These are phyloP conservation scores for Emericellopsis terricola DNA, from an alignment of 495 filamentous ascomycete genomes.

Conservation along the genomic window DNA sequence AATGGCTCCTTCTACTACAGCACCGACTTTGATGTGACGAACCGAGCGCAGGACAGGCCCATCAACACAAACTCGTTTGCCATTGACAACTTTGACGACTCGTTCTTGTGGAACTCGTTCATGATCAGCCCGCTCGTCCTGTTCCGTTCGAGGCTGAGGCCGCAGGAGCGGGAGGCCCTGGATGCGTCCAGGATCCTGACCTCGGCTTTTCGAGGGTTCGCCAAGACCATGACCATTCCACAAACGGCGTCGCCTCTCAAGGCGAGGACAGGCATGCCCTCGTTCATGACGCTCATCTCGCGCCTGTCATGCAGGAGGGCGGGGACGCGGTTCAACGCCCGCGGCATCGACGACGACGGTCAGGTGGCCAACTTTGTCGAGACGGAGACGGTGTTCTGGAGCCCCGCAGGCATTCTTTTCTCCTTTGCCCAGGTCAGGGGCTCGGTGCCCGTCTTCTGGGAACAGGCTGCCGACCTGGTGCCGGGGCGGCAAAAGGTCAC, in stretches of 20 bases:
- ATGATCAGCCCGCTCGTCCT: constrained; percentile 87
- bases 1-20: constrained; percentile 98
- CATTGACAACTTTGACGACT: constrained; percentile 68
- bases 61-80: constrained; percentile 47
- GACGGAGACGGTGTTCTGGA: constrained; percentile 54
- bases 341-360: constrained; percentile 93
- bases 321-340: constrained; percentile 87
- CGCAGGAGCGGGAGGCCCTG: constrained; percentile 50
- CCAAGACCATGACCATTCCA: constrained; percentile 67
- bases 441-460: constrained; percentile 93
- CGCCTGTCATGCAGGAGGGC: constrained; percentile 81
- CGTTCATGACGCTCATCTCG: constrained; percentile 73
- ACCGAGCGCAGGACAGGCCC: constrained; percentile 70
- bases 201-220: constrained; percentile 86
- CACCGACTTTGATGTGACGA: constrained; percentile 89
- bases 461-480: constrained; percentile 72
- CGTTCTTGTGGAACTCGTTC: constrained; percentile 93
- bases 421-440: constrained; percentile 89
- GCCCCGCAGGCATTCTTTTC: constrained; percentile 56
- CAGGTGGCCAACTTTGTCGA: constrained; percentile 82
- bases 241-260: constrained; percentile 29
- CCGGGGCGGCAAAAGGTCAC: constrained; percentile 92
- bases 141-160: constrained; percentile 65
- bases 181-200: constrained; percentile 80
- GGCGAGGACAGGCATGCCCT: constrained; percentile 55